Evolutionary conservation across 257 asterid genomes (phyloP).

Genomic region (Solanum tarijense): DNA sequence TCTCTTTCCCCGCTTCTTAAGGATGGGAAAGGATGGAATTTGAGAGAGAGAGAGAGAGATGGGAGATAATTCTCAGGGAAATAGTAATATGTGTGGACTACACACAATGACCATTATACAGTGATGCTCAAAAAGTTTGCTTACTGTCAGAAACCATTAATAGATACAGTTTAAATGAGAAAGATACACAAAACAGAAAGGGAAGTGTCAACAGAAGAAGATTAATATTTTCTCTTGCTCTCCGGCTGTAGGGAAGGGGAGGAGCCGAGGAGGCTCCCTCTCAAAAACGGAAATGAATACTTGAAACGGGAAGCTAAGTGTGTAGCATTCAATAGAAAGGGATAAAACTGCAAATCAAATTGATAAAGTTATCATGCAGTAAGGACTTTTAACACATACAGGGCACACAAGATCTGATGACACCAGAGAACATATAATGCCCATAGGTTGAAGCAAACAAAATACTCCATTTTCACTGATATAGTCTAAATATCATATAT

Average conservation of each 20-base stretch:
- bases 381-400: background rate
- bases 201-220: background rate
- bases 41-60: too few species aligned
- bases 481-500: background rate
- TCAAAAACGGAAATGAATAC: background rate
- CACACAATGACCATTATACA: background rate
- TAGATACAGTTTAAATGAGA: background rate
- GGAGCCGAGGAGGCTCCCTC: background rate
- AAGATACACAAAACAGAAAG: background rate
- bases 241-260: background rate
- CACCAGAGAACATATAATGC: background rate
- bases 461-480: background rate
- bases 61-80: background rate
- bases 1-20: background rate
- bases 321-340: background rate
- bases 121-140: background rate
- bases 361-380: background rate
- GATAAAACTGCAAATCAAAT: background rate
- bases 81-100: background rate
- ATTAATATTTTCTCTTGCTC: background rate
- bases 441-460: background rate
- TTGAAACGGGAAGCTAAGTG: background rate
- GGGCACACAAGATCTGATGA: background rate
- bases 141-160: background rate
- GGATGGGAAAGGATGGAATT: background rate